These are phyloP conservation scores for Colletotrichum magnum DNA, from an alignment of 2,329 filamentous ascomycete species.

Conservation along the genomic window DNA sequence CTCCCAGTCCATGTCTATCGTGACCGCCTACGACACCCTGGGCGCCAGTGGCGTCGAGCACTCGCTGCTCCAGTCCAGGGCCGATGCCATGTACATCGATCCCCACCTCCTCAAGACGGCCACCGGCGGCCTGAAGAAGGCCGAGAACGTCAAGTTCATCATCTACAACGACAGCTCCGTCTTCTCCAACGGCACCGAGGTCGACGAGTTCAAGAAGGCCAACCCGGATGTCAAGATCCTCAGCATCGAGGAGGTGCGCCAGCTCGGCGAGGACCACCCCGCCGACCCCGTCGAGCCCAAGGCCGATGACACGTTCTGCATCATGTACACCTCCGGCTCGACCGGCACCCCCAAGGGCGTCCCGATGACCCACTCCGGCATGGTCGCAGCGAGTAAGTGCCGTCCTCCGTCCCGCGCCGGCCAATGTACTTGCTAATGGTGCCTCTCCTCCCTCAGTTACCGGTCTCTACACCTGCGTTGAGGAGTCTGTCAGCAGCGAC, in stretches of 20 bases:
- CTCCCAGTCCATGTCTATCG: conserved; percentile 91
- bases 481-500: conserved; percentile 80
- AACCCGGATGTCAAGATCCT: conserved; percentile 68
- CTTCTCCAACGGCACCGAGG: conserved; percentile 64
- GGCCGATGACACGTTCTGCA: conserved; percentile 84
- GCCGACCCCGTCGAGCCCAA: conserved; percentile 79
- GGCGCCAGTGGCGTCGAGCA: conserved; percentile 88
- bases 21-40: conserved; percentile 95
- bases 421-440: background rate
- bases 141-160: conserved; percentile 69
- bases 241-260: conserved; percentile 68
- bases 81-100: conserved; percentile 89
- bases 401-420: conserved; percentile 53
- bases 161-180: conserved; percentile 74
- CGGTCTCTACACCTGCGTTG: conserved; percentile 84
- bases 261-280: conserved; percentile 76
- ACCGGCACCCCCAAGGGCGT: conserved; percentile 93
- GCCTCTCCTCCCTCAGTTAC: conserved; percentile 66
- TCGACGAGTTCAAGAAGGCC: conserved; percentile 69
- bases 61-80: conserved; percentile 85
- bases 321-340: conserved; percentile 90
- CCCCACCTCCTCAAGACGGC: conserved; percentile 80
- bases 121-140: conserved; percentile 68
- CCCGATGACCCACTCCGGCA: conserved; percentile 83
- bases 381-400: conserved; percentile 76